Conservation (phyloP, 345 rosid genomes). For the Pelargonium nanum region DNA sequence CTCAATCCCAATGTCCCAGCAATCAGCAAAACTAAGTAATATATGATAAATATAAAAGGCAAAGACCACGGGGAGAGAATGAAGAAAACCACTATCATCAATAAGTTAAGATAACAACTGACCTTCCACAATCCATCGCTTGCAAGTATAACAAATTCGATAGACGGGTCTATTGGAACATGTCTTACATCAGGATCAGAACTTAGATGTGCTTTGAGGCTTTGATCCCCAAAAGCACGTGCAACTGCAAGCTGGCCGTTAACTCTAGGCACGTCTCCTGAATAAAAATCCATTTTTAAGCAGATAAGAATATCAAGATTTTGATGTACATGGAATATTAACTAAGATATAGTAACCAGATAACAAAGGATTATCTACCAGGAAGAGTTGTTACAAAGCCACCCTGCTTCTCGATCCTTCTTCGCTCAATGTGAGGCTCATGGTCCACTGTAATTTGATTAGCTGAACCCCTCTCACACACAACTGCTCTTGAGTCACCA, state of each 20-base stretch:
- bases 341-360: background rate
- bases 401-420: constrained; percentile 41
- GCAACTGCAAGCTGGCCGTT: constrained; percentile 58
- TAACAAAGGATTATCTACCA: constrained; percentile 14
- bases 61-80: too few species aligned
- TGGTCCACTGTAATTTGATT: constrained; percentile 50
- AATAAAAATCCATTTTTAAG: constrained; percentile 13
- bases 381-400: constrained; percentile 50
- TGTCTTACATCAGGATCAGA: constrained; percentile 43
- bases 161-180: constrained; percentile 33
- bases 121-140: constrained; percentile 65
- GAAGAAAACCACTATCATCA: background rate
- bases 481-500: constrained; percentile 53
- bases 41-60: background rate
- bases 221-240: constrained; percentile 53
- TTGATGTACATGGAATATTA: too few species aligned
- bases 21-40: background rate
- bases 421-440: constrained; percentile 37
- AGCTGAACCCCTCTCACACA: constrained; percentile 45
- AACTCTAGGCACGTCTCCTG: constrained; percentile 57
- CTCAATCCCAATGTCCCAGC: background rate
- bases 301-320: background rate
- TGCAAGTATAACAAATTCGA: constrained; percentile 41
- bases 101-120: constrained; percentile 14
- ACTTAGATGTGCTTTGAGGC: constrained; percentile 53